A percentile compares a stretch with the other conserved stretches of the same genome.
Evolutionary conservation across 768 basidiomycete genomes (phyloP).

Genomic region (Suillus tomentosus): DNA sequence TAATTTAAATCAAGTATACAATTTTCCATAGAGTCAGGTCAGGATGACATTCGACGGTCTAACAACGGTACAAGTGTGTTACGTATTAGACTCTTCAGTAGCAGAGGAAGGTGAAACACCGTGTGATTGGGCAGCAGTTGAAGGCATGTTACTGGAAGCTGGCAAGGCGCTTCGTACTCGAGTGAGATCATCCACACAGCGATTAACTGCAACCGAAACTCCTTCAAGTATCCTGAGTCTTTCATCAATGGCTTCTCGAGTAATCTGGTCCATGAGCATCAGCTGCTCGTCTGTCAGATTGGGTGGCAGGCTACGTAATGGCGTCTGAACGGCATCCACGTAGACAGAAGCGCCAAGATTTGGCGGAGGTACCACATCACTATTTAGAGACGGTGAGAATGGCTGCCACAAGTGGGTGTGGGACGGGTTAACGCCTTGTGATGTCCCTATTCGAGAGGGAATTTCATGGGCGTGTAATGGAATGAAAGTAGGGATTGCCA

Average conservation of each 20-base stretch:
- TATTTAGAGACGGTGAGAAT: conserved; percentile 16
- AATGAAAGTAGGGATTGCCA: conserved; percentile 1
- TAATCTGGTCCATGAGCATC: conserved; percentile 60
- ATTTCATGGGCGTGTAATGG: conserved; percentile 7
- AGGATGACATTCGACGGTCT: not conserved
- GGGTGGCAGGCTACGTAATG: conserved; percentile 17
- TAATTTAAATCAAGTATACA: not conserved
- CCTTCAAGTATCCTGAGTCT: conserved; percentile 76
- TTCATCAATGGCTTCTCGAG: conserved; percentile 84
- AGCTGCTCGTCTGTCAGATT: conserved; percentile 64
- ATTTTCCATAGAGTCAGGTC: not conserved
- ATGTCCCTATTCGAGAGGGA: not conserved
- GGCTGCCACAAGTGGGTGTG: conserved; percentile 6
- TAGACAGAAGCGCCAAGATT: not conserved
- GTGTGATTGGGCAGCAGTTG: not conserved
- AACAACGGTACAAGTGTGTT: not conserved
- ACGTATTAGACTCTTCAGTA: not conserved
- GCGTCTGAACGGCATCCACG: conserved; percentile 1
- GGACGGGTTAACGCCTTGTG: not conserved
- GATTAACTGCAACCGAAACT: conserved; percentile 72
- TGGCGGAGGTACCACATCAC: not conserved
- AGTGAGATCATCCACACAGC: conserved; percentile 78
- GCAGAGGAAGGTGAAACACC: not conserved
- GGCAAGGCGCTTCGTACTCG: conserved; percentile 75
- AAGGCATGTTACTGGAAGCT: conserved; percentile 24